Conservation (phyloP, 257 asterid genomes). For the Schizonepeta tenuifolia region DNA sequence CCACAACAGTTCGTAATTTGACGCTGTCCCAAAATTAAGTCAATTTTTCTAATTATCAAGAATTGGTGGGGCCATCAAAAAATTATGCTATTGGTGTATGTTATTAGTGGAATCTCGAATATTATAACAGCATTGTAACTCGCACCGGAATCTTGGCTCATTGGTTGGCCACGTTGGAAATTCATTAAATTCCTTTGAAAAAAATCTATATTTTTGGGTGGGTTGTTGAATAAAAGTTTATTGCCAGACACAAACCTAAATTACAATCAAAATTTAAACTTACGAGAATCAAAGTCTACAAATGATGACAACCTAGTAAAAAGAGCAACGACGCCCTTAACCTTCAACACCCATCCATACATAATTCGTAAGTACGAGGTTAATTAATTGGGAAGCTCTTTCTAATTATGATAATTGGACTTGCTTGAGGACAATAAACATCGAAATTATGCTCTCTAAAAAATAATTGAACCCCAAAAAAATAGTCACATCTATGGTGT, state of each 20-base stretch:
- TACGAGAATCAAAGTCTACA: background rate
- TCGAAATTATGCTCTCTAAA: too few relatives aligned
- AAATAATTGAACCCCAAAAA: background rate
- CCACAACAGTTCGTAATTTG: conserved; percentile 13
- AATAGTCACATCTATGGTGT: conserved; percentile 7
- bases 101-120: conserved; percentile 30
- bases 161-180: conserved; percentile 27
- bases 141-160: conserved; percentile 24
- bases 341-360: too few relatives aligned
- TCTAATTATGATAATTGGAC: too few relatives aligned
- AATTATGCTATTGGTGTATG: conserved; percentile 9
- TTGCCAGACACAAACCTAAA: background rate
- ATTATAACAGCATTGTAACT: background rate
- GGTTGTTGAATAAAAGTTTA: background rate
- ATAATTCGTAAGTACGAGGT: too few relatives aligned
- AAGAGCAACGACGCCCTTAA: background rate
- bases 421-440: too few relatives aligned
- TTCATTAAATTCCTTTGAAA: background rate
- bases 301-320: background rate
- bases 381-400: too few relatives aligned
- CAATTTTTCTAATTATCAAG: background rate
- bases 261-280: background rate
- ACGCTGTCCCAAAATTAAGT: background rate
- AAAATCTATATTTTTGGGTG: background rate
- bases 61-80: conserved; percentile 4